Conservation (phyloP, 306 rosid genomes). For the Chamaecrista fasciculata region DNA sequence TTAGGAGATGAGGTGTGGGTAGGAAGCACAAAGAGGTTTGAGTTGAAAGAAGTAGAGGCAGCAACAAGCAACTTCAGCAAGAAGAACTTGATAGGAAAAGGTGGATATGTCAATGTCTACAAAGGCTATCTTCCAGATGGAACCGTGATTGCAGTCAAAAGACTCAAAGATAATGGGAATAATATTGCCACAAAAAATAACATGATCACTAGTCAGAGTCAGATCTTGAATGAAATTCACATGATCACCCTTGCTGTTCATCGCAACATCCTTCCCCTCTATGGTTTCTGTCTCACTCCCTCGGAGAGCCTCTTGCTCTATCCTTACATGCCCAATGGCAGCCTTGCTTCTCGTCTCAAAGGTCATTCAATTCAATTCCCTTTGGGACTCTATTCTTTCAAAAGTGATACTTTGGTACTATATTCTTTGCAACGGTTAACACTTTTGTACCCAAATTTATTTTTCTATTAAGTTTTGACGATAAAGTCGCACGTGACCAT, state of each 20-base stretch:
- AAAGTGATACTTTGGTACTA: too few species aligned
- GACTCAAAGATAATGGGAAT: slow-evolving; percentile 90
- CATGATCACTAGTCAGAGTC: too few species aligned
- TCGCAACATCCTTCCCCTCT: slow-evolving; percentile 84
- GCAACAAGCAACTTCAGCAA: slow-evolving; percentile 91
- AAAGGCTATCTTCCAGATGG: slow-evolving; percentile 86
- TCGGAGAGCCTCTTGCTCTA: slow-evolving; percentile 87
- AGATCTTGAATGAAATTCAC: slow-evolving; percentile 92
- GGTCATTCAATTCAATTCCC: too few species aligned
- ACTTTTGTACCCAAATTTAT: too few species aligned
- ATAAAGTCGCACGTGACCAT: too few species aligned
- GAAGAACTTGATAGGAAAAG: slow-evolving; percentile 83
- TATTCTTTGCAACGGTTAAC: too few species aligned
- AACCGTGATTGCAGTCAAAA: slow-evolving; percentile 73
- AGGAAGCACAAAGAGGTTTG: slow-evolving; percentile 77
- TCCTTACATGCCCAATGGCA: slow-evolving; percentile 97
- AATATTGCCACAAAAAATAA: too few species aligned
- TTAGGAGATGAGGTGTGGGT: slow-evolving; percentile 68
- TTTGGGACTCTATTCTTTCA: too few species aligned
- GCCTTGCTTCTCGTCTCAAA: slow-evolving; percentile 89
- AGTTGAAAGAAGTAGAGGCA: slow-evolving; percentile 79
- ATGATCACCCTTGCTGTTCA: slow-evolving; percentile 98
- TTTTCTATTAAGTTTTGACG: too few species aligned
- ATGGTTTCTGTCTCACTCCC: slow-evolving; percentile 81
- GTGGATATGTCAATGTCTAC: slow-evolving; percentile 95